A percentile compares a stretch with the other conserved stretches of the same genome.
phyloP scores from a whole-genome alignment of 2,329 filamentous ascomycete species.

The Fusarium sterilihyphosum region DNA sequence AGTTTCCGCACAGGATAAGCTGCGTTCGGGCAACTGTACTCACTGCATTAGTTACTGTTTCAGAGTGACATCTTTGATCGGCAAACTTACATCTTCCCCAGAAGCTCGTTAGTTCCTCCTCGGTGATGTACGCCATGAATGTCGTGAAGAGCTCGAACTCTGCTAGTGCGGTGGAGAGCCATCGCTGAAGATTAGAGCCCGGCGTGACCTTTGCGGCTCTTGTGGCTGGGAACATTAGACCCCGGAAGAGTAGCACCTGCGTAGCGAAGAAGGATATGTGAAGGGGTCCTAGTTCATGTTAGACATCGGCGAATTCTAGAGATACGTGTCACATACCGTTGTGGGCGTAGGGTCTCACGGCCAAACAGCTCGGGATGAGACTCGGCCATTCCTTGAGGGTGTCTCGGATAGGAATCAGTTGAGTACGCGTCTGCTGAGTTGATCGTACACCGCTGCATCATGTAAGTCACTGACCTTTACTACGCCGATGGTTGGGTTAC shows the following conservation, averaged over 20 bases:
- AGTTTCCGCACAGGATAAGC: slow-evolving; percentile 58
- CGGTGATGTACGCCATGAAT: slow-evolving; percentile 51
- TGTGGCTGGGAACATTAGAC: slow-evolving; percentile 58
- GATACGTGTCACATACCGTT: slow-evolving; percentile 30
- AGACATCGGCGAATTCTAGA: neutral
- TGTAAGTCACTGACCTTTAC: neutral
- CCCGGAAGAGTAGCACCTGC: slow-evolving; percentile 54
- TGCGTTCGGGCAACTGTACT: slow-evolving; percentile 51
- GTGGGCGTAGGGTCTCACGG: slow-evolving; percentile 22
- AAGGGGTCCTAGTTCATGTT: slow-evolving; percentile 46
- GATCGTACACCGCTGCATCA: slow-evolving; percentile 17
- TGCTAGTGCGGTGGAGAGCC: slow-evolving; percentile 47
- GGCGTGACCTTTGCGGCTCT: slow-evolving; percentile 51
- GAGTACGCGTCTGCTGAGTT: slow-evolving; percentile 22
- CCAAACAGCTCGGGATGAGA: slow-evolving; percentile 48
- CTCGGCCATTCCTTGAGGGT: slow-evolving; percentile 50
- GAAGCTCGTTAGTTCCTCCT: slow-evolving; percentile 53
- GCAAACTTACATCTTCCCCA: slow-evolving; percentile 56
- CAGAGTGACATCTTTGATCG: neutral
- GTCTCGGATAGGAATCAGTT: slow-evolving; percentile 43
- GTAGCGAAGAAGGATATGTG: slow-evolving; percentile 55
- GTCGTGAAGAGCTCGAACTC: slow-evolving; percentile 51
- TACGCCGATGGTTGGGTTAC: slow-evolving; percentile 15
- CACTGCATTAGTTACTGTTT: neutral
- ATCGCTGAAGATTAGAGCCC: slow-evolving; percentile 49